Percentiles rank a stretch among this genome's conserved stretches.
phyloP scores from a whole-genome alignment of 306 rosid species.

The Pyrus bretschneideri region DNA sequence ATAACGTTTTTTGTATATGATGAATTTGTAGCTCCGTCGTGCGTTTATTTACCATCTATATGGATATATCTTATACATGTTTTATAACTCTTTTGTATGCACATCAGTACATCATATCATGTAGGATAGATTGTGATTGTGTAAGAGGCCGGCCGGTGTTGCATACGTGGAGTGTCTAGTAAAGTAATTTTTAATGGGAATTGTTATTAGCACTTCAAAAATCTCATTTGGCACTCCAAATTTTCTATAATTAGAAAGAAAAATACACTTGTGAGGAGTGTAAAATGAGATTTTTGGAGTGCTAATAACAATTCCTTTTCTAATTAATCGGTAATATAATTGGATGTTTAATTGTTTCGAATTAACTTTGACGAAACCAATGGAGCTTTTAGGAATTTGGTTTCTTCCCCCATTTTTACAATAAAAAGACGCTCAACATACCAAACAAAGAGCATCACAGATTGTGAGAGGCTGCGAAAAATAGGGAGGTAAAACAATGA shows the following conservation, averaged over 20 bases:
- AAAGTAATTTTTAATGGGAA: background rate
- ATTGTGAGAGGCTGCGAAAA: background rate
- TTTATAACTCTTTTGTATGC: too few relatives aligned
- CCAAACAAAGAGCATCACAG: conserved; percentile 1
- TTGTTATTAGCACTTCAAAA: too few relatives aligned
- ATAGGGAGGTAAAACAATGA: conserved; percentile 13
- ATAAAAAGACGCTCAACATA: background rate
- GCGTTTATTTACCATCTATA: too few relatives aligned
- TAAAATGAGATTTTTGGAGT: too few relatives aligned
- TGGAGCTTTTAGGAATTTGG: conserved; percentile 10
- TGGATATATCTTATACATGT: too few relatives aligned
- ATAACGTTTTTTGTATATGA: background rate
- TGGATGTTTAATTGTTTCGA: background rate
- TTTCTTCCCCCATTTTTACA: conserved; percentile 8
- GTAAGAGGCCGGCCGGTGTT: background rate
- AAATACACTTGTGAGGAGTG: too few relatives aligned
- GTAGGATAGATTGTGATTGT: background rate
- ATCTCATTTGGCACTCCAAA: too few relatives aligned
- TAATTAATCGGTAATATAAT: background rate
- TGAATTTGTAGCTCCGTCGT: too few relatives aligned
- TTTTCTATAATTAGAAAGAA: too few relatives aligned
- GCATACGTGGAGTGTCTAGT: background rate
- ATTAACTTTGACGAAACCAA: conserved; percentile 20
- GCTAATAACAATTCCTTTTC: too few relatives aligned
- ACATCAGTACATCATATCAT: too few relatives aligned